A percentile compares a stretch with the other conserved stretches of the same genome.
Evolutionary conservation across 2,329 filamentous ascomycete species (phyloP).

Genomic region (Calcarisporium arbuscula): DNA sequence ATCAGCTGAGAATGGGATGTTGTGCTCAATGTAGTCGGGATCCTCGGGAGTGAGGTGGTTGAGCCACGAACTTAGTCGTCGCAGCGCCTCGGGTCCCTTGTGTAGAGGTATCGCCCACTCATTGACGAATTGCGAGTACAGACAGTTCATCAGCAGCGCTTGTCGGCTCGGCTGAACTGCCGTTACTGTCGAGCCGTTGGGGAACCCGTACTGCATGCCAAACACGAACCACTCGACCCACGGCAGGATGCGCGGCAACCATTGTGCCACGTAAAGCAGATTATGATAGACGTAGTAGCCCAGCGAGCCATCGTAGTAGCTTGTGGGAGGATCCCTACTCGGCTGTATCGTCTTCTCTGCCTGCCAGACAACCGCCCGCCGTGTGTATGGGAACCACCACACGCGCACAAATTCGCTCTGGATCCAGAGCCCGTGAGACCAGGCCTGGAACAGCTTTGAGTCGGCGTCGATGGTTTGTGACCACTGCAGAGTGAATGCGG

Average conservation of each 20-base stretch:
- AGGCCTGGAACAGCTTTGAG: conserved; percentile 59
- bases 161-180: conserved; percentile 74
- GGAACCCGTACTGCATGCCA: conserved; percentile 94
- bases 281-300: conserved; percentile 92
- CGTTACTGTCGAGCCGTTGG: conserved; percentile 57
- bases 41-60: conserved; percentile 58
- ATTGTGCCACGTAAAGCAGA: conserved; percentile 73
- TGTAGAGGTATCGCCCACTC: conserved; percentile 91
- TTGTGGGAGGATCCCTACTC: conserved; percentile 51
- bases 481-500: conserved; percentile 82
- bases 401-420: conserved; percentile 83
- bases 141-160: conserved; percentile 90
- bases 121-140: conserved; percentile 98
- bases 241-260: conserved; percentile 71
- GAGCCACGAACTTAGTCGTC: conserved; percentile 79
- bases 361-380: conserved; percentile 81
- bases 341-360: conserved; percentile 70
- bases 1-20: conserved; percentile 74
- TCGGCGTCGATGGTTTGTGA: conserved; percentile 71
- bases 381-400: conserved; percentile 96
- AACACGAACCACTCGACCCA: conserved; percentile 96
- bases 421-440: conserved; percentile 73
- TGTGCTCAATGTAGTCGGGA: conserved; percentile 53
- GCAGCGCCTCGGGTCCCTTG: conserved; percentile 81
- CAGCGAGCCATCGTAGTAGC: conserved; percentile 74